Conservation (phyloP, 2,329 filamentous ascomycete species). For the Phialophora verrucosa region DNA sequence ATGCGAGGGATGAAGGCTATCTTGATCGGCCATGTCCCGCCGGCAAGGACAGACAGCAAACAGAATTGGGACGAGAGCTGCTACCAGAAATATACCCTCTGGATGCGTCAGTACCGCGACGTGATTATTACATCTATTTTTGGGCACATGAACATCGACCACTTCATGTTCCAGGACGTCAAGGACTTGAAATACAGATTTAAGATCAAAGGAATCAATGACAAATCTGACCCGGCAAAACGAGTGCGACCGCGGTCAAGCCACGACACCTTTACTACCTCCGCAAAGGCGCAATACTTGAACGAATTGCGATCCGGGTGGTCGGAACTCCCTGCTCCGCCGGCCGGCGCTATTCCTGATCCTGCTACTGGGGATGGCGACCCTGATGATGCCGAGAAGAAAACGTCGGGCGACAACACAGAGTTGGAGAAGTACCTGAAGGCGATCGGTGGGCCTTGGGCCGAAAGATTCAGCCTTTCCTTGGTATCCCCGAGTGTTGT, state of each 20-base stretch:
- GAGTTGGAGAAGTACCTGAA: conserved; percentile 63
- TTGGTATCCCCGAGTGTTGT: conserved; percentile 86
- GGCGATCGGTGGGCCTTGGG: conserved; percentile 78
- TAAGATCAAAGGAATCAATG: conserved; percentile 47
- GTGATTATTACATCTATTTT: conserved; percentile 80
- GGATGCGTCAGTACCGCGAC: conserved; percentile 88
- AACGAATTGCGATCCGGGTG: conserved; percentile 77
- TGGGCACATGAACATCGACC: conserved; percentile 98
- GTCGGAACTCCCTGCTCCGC: conserved; percentile 71
- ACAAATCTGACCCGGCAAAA: conserved; percentile 47
- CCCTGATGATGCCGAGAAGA: conserved; percentile 28
- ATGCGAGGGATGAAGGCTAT: conserved; percentile 91
- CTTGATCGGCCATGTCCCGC: conserved; percentile 90
- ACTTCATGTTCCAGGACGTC: conserved; percentile 91
- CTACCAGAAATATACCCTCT: conserved; percentile 96
- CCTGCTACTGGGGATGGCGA: conserved; percentile 10
- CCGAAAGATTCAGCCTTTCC: conserved; percentile 81
- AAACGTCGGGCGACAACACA: conserved; percentile 50
- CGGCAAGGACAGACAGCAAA: conserved; percentile 83
- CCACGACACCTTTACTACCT: conserved; percentile 62
- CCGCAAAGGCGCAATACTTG: conserved; percentile 79
- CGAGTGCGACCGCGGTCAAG: neutral
- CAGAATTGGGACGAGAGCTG: conserved; percentile 93
- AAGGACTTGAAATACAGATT: conserved; percentile 66
- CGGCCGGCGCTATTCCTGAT: conserved; percentile 36